These are phyloP conservation scores for Paecilomyces niveus DNA, from an alignment of 2,329 filamentous ascomycete species.

Conservation along the genomic window DNA sequence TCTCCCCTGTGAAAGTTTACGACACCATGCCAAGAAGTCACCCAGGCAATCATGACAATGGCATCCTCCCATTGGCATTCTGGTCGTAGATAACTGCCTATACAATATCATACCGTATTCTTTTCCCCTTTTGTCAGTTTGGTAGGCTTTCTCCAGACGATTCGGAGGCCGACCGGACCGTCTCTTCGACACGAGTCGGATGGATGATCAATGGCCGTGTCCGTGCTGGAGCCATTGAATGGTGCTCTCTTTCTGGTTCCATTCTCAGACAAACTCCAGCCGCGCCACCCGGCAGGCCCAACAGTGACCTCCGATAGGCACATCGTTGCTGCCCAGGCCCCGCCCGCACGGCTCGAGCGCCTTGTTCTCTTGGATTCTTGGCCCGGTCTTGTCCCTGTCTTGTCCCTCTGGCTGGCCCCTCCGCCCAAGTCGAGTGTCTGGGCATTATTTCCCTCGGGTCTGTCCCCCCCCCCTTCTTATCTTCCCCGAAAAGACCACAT, in stretches of 20 bases:
- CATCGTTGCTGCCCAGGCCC: neutral
- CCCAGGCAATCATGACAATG: too few species aligned
- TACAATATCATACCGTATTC: too few species aligned
- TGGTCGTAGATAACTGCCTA: too few species aligned
- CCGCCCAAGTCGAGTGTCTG: slow-evolving; percentile 22
- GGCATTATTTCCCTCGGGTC: neutral
- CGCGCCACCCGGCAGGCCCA: neutral
- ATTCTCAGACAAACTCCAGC: neutral
- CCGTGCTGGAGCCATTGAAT: too few species aligned
- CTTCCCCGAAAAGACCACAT: neutral
- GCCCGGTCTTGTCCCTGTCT: slow-evolving; percentile 25
- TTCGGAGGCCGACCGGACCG: too few species aligned
- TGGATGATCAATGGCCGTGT: too few species aligned
- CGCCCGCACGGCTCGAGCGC: slow-evolving; percentile 4
- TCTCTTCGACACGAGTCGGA: too few species aligned
- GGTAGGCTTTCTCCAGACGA: too few species aligned
- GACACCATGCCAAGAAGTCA: too few species aligned
- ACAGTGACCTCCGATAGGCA: neutral
- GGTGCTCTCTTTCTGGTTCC: neutral
- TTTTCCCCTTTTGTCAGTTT: too few species aligned
- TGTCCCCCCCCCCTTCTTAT: slow-evolving; percentile 3
- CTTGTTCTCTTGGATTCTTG: slow-evolving; percentile 22
- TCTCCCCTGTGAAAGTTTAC: neutral
- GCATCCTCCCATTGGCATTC: too few species aligned
- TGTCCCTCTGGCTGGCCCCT: slow-evolving; percentile 9